Percentiles rank a stretch among this genome's conserved stretches.
These are phyloP conservation scores for Epicoccum sorghinum DNA, from an alignment of 2,329 filamentous ascomycete genomes.

Conservation along the genomic window DNA sequence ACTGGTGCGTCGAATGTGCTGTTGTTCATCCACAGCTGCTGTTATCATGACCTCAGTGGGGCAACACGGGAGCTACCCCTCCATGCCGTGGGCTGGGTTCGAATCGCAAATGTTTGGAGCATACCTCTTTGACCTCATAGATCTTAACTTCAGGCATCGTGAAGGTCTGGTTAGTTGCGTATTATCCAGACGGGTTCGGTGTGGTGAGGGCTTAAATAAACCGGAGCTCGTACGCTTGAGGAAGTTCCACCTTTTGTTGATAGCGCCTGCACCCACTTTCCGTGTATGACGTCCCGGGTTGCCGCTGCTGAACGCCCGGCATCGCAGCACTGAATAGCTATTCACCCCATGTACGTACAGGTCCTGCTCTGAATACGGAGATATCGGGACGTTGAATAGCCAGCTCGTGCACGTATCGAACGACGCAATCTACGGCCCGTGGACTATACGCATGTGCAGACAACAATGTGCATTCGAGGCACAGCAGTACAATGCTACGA, in stretches of 20 bases:
- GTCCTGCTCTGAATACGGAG: neutral
- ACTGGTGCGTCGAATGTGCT: neutral
- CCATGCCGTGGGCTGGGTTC: conserved; percentile 15
- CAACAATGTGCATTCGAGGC: neutral
- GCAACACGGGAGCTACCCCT: conserved; percentile 33
- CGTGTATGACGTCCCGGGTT: conserved; percentile 37
- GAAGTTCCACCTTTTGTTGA: conserved; percentile 43
- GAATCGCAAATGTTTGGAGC: conserved; percentile 15
- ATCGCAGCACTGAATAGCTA: neutral
- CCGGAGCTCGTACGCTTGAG: conserved; percentile 18
- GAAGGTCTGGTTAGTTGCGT: conserved; percentile 18
- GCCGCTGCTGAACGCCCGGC: conserved; percentile 18
- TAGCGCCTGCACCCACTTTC: conserved; percentile 33
- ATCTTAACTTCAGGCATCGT: conserved; percentile 41
- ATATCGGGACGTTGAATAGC: conserved; percentile 4
- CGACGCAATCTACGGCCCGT: neutral
- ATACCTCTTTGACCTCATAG: conserved; percentile 46
- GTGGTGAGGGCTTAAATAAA: conserved; percentile 10
- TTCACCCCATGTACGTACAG: neutral
- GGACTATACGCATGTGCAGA: conserved; percentile 1
- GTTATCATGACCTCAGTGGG: conserved; percentile 30
- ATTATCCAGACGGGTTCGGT: conserved; percentile 22
- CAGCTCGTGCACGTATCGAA: neutral
- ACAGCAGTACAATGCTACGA: neutral
- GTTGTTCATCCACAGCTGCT: conserved; percentile 1